Base-by-base conservation (phyloP, 2,329 filamentous ascomycete species). In the Hypoxylon sp. region DNA sequence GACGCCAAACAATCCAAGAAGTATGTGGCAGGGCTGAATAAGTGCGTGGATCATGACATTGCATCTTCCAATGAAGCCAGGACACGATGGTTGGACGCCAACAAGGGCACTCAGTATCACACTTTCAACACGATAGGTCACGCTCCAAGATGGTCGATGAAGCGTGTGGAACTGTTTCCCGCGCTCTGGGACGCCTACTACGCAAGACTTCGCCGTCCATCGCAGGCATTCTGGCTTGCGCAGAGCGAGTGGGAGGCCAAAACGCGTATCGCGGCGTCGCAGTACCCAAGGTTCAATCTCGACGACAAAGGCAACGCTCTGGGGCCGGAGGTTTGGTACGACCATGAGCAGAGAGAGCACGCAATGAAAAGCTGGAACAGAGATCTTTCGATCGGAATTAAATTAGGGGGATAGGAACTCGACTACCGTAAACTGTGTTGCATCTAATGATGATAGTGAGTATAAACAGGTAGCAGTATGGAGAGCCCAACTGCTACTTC, bases 11-110 rank as follows among this genome's bases (percentile, higher is more conserved):
- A 1, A 33, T 12, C 11, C 16, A 76, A 65, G 36, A 56, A 54
- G 14, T 74, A 58, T 45, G 46, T 83, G 1, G 67, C 59, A 12
- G 78, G 80, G 0, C 72, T 85, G 1, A 72, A 68, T 1, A 79
- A 74, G 50, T 84, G 81, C 16, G 69, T 76, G 16, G 55, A 71
- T 16, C 36, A 22, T 9, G 71, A 74, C 49, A 16, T 45, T 46
- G 14, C 42, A 46, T 7, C 40, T 30, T 44, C 55, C n/a, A 42
- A 50, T 16, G 36, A 44, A 26, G 44, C 30, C 16, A 50, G 26
- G 24, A 20, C 11, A 16, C 22, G 55, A 24, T 50, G 55, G 55
- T 2, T 52, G 12, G 40, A 22, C 8, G 36, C 56, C 3, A 16
- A 18, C 36, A 52, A 30, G 14, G 38, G 52, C 6, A 38, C 45